These are phyloP conservation scores for Trypanosoma cruzi DNA, from an alignment of 208 protist species.

Conservation along the genomic window DNA sequence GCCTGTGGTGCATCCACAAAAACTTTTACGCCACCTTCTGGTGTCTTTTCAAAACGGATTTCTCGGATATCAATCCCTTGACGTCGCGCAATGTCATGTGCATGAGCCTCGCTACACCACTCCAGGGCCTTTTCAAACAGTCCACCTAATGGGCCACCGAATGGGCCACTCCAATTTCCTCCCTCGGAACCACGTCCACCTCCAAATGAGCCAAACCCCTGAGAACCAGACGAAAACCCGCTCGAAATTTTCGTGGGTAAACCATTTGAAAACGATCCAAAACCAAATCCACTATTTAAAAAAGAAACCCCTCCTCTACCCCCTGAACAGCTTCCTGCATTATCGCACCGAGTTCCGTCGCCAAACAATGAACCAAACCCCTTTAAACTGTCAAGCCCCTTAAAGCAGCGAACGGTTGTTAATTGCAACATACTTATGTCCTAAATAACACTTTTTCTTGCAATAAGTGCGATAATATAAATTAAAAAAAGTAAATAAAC, in stretches of 20 bases:
- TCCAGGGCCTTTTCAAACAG: conserved; percentile 85
- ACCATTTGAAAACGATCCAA: conserved; percentile 8
- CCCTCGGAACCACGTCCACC: background rate
- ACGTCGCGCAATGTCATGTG: conserved; percentile 69
- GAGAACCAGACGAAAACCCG: background rate
- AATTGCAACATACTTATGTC: background rate
- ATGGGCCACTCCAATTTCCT: conserved; percentile 28
- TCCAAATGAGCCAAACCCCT: background rate
- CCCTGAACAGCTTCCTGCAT: background rate
- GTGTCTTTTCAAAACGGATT: conserved; percentile 77
- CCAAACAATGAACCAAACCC: background rate
- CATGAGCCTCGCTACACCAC: conserved; percentile 86
- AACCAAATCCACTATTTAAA: conserved; percentile 1
- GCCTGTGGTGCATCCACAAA: conserved; percentile 83
- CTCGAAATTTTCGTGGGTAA: background rate
- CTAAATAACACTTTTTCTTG: background rate
- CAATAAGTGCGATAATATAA: background rate
- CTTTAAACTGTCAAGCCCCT: conserved; percentile 17
- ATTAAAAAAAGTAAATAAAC: no score
- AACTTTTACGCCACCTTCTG: conserved; percentile 74
- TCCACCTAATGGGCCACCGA: no score
- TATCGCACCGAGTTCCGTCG: background rate
- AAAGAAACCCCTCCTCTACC: background rate
- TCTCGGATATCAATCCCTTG: conserved; percentile 77
- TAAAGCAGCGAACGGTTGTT: background rate